A percentile compares a stretch with the other conserved stretches of the same genome.
These are phyloP conservation scores for Xanthoconium separans DNA, from an alignment of 1,284 basidiomycete species.

Conservation along the genomic window DNA sequence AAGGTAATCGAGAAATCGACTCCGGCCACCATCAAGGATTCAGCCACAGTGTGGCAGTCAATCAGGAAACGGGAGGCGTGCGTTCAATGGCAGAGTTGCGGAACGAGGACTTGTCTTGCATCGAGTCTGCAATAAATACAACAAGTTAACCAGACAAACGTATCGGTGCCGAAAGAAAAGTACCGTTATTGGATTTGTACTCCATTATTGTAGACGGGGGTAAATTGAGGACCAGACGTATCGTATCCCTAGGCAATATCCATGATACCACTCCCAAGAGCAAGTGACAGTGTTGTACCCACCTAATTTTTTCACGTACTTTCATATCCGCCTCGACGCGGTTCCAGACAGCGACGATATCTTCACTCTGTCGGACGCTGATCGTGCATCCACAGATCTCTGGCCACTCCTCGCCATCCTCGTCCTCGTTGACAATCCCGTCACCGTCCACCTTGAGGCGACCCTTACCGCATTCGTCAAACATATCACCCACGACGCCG, in stretches of 20 bases:
- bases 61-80: conserved; percentile 36
- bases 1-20: conserved; percentile 1
- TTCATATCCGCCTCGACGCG: conserved; percentile 63
- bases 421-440: conserved; percentile 36
- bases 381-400: conserved; percentile 85
- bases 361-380: conserved; percentile 79
- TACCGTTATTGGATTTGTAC: conserved; percentile 84
- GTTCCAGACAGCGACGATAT: conserved; percentile 82
- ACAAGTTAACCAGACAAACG: background rate
- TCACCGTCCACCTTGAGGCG: conserved; percentile 27
- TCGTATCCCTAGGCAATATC: conserved; percentile 53
- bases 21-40: conserved; percentile 1
- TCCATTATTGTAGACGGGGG: conserved; percentile 75
- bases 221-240: conserved; percentile 65
- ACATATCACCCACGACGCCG: conserved; percentile 78
- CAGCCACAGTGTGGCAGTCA: background rate
- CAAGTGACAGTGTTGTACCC: conserved; percentile 23
- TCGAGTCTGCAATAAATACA: conserved; percentile 54
- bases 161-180: conserved; percentile 1
- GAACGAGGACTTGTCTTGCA: conserved; percentile 82
- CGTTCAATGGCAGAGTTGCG: conserved; percentile 65
- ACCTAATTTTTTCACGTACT: conserved; percentile 73
- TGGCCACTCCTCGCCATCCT: conserved; percentile 52
- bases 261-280: background rate
- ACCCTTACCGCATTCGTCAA: conserved; percentile 54